These are phyloP conservation scores for Pseudohalonectria lignicola DNA, from an alignment of 2,329 filamentous ascomycete genomes.

Conservation along the genomic window DNA sequence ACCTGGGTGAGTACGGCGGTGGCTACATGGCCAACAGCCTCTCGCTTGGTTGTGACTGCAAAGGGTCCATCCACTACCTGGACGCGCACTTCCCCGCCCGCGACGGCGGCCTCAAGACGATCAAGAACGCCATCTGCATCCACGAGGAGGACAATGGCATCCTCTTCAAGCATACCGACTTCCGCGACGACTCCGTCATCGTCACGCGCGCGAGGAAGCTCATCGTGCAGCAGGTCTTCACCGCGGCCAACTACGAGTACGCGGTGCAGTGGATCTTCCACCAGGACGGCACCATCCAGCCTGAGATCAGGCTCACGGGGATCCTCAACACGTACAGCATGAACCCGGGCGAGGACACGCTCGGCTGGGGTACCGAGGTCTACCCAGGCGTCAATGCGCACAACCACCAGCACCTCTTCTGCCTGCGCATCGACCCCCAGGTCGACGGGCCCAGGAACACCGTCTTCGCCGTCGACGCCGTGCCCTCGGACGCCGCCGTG, in stretches of 20 bases:
- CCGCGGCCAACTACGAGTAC: conserved; percentile 94
- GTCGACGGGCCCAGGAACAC: conserved; percentile 80
- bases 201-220: conserved; percentile 81
- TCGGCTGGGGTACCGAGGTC: conserved; percentile 86
- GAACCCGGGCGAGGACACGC: conserved; percentile 66
- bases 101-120: conserved; percentile 61
- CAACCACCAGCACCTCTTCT: conserved; percentile 95
- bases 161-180: conserved; percentile 89
- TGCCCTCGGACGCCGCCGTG: conserved; percentile 58
- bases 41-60: conserved; percentile 72
- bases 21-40: conserved; percentile 79
- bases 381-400: conserved; percentile 85
- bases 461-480: conserved; percentile 72
- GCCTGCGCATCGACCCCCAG: conserved; percentile 75
- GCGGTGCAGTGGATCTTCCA: conserved; percentile 76
- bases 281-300: conserved; percentile 84
- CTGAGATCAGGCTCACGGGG: conserved; percentile 83
- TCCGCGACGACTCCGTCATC: conserved; percentile 78
- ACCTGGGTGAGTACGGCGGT: conserved; percentile 62
- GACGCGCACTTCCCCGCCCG: conserved; percentile 77
- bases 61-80: conserved; percentile 84
- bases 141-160: conserved; percentile 91
- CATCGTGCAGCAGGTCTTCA: conserved; percentile 85
- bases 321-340: conserved; percentile 88
- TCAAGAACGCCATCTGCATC: conserved; percentile 92